phyloP scores from a whole-genome alignment of 495 filamentous ascomycete genomes.

The Penicillium crystallinum region DNA sequence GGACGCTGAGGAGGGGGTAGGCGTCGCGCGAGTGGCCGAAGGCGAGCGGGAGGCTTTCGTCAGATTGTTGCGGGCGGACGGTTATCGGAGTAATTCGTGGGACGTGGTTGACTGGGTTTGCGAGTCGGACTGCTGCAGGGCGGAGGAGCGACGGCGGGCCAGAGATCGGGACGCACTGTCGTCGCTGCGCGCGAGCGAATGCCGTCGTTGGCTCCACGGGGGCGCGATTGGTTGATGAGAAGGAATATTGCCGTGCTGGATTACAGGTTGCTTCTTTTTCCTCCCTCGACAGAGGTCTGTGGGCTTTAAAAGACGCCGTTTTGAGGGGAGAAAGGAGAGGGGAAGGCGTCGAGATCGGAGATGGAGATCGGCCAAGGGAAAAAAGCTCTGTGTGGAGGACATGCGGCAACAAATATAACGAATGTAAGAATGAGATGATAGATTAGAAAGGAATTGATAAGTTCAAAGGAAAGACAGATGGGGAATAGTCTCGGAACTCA shows the following conservation, averaged over 20 bases:
- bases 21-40: slow-evolving; percentile 43
- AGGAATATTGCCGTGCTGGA: slow-evolving; percentile 12
- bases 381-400: slow-evolving; percentile 4
- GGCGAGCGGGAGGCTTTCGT: slow-evolving; percentile 39
- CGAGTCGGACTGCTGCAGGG: slow-evolving; percentile 39
- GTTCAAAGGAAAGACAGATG: background rate
- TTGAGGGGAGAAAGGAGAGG: slow-evolving; percentile 17
- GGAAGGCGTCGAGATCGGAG: slow-evolving; percentile 4
- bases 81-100: slow-evolving; percentile 41
- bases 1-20: slow-evolving; percentile 63
- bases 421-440: background rate
- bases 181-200: slow-evolving; percentile 24
- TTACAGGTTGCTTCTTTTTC: slow-evolving; percentile 26
- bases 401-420: slow-evolving; percentile 4
- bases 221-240: slow-evolving; percentile 9
- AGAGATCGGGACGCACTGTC: slow-evolving; percentile 22
- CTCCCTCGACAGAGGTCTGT: slow-evolving; percentile 29
- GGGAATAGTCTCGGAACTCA: background rate
- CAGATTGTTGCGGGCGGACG: slow-evolving; percentile 25
- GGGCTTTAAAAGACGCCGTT: slow-evolving; percentile 33
- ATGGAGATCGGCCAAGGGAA: slow-evolving; percentile 14
- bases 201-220: slow-evolving; percentile 25
- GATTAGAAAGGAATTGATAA: background rate
- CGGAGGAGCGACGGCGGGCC: slow-evolving; percentile 29
- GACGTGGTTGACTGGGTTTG: slow-evolving; percentile 47